Evolutionary conservation across 2,329 filamentous ascomycete genomes (phyloP).

Genomic region (Aureobasidium sp.): DNA sequence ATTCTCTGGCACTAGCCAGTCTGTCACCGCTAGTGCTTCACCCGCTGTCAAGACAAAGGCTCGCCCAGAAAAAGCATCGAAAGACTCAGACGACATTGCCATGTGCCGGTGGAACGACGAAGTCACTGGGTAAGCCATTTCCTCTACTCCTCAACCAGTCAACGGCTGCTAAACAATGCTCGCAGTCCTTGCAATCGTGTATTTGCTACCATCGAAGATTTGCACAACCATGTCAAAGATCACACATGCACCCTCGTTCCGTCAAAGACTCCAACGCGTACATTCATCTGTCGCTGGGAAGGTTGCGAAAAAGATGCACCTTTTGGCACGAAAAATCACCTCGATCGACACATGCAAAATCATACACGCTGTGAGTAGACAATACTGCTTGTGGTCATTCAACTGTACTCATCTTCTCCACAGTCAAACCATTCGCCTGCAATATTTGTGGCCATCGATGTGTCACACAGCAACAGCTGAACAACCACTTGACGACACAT

Average conservation of each 20-base stretch:
- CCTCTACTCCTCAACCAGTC: not conserved
- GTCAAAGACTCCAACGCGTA: conserved; percentile 38
- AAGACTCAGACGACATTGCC: not conserved
- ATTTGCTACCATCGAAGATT: conserved; percentile 42
- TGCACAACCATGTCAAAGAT: conserved; percentile 50
- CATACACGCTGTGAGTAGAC: conserved; percentile 46
- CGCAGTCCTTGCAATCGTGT: conserved; percentile 20
- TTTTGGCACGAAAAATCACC: conserved; percentile 56
- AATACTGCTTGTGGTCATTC: no score
- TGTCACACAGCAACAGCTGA: conserved; percentile 60
- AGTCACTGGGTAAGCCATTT: not conserved
- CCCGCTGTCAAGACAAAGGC: not conserved
- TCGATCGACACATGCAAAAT: conserved; percentile 58
- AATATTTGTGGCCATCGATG: conserved; percentile 37
- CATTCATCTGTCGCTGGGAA: conserved; percentile 50
- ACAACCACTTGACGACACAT: conserved; percentile 61
- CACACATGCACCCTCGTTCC: conserved; percentile 41
- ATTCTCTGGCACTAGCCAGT: not conserved
- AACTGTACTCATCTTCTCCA: not conserved
- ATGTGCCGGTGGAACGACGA: conserved; percentile 14
- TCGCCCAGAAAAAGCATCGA: not conserved
- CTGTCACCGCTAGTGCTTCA: not conserved
- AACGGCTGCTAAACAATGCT: not conserved
- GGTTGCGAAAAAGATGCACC: conserved; percentile 48
- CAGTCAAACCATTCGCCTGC: conserved; percentile 39